Base-by-base conservation (phyloP, 768 basidiomycete genomes). In the Leccinum aurantiacum region DNA sequence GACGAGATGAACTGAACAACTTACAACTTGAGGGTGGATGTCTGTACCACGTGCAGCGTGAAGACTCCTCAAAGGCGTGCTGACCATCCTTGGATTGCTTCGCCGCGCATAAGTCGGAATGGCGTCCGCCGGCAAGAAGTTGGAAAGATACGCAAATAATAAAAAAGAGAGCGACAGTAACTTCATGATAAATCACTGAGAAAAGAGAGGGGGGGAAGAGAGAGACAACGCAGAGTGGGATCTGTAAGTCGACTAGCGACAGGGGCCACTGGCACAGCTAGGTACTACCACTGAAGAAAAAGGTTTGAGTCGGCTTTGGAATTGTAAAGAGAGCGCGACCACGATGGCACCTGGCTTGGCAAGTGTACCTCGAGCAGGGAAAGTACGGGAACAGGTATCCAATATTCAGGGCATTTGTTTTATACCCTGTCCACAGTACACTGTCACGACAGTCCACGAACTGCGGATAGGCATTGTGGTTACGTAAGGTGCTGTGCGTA, bases 61-160 rank as follows among this genome's bases (percentile, higher is more conserved):
- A 49, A 77, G 55, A 49, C 78, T 76, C 60, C 72, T 77, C 47
- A 83, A 64, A 25, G 82, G 76, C 57, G 82, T 60, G 13, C 76
- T 81, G 55, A 84, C 61, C 60, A 76, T 67, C 48, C 76, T 74
- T 3, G 69, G 50, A 52, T 60, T 57, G 22, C 46, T 56, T 14
- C 59, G 71, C 50, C 53, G 54, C 9, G 55, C 49, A 37, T 4
- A 57, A 7, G 63, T 25, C 6, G 73, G 74, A 33, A 72, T 56
- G 31, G 71, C 65, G 7, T 60, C 37, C 58, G 69, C 72, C 56
- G 77, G 76, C 38, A 80, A 67, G 58, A 78, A 74, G 53, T 80
- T 63, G 50, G 85, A 67, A 60, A 89, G 63, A 71, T 78, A 81
- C 63, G 80, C 79, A 60, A 85, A 76, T 64, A 90, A 78, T 61